Percentiles rank a stretch among this genome's conserved stretches.
These are phyloP conservation scores for Saturnispora besseyi DNA, from an alignment of 805 yeast genomes.

Conservation along the genomic window DNA sequence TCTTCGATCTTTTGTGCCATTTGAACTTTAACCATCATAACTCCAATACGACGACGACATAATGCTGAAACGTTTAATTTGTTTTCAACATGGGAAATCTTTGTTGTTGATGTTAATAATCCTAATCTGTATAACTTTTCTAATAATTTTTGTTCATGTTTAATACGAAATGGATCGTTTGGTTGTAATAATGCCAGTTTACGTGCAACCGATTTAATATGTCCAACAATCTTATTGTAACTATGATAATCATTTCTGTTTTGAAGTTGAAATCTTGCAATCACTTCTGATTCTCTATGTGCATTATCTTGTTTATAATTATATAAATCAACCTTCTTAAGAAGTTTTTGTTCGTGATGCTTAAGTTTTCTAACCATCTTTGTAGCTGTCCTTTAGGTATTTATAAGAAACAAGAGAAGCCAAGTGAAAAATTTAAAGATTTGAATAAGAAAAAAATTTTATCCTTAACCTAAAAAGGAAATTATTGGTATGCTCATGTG, in stretches of 20 bases:
- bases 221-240: constrained; percentile 90
- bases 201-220: constrained; percentile 78
- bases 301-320: constrained; percentile 97
- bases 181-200: constrained; percentile 79
- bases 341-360: constrained; percentile 89
- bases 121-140: constrained; percentile 91
- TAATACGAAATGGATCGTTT: constrained; percentile 74
- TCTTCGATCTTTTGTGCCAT: constrained; percentile 88
- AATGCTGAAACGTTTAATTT: constrained; percentile 86
- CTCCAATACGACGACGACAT: constrained; percentile 87
- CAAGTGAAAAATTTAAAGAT: not conserved
- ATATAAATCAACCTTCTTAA: constrained; percentile 91
- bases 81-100: constrained; percentile 86
- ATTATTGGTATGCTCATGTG: not conserved
- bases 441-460: no score
- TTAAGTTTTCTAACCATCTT: constrained; percentile 80
- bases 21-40: constrained; percentile 85
- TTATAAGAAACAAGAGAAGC: constrained; percentile 3
- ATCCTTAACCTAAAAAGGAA: not conserved
- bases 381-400: not conserved
- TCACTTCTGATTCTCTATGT: constrained; percentile 93
- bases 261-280: constrained; percentile 89
- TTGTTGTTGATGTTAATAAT: constrained; percentile 74
- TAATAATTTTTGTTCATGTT: constrained; percentile 79
- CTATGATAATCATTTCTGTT: constrained; percentile 93